phyloP scores from a whole-genome alignment of 139 green algal genomes.

The Protoeuglena noctilucae region DNA sequence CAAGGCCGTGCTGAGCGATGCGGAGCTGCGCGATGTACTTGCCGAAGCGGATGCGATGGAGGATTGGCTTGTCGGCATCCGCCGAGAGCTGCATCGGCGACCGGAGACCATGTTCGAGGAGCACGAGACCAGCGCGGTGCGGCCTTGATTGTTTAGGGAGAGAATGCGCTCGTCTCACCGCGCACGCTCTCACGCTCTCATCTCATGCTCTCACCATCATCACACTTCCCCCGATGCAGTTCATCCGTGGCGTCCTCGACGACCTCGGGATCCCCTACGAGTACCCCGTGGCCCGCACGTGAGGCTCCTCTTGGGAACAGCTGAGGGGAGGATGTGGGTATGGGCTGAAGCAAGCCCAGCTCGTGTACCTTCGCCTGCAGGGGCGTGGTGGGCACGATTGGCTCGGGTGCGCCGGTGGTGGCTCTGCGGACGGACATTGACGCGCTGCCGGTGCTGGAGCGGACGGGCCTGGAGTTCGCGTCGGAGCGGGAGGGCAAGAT shows the following conservation, averaged over 20 bases:
- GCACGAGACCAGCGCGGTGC: slow-evolving; percentile 41
- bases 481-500: slow-evolving; percentile 31
- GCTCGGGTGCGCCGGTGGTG: slow-evolving; percentile 37
- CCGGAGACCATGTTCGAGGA: slow-evolving; percentile 53
- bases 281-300: background rate
- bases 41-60: slow-evolving; percentile 2
- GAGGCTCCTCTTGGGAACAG: background rate
- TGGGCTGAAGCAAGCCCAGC: background rate
- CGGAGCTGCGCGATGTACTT: no score
- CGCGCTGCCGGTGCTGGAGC: slow-evolving; percentile 57
- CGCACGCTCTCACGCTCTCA: no score
- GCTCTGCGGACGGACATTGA: slow-evolving; percentile 77
- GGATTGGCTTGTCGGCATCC: slow-evolving; percentile 22
- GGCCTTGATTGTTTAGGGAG: no score
- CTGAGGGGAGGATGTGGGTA: background rate
- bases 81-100: slow-evolving; percentile 34
- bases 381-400: slow-evolving; percentile 58
- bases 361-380: slow-evolving; percentile 36
- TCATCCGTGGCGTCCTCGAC: slow-evolving; percentile 35
- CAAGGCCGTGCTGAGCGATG: no score
- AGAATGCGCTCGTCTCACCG: no score
- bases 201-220: no score
- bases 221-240: no score
- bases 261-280: slow-evolving; percentile 43
- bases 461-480: slow-evolving; percentile 5